A percentile compares a stretch with the other conserved stretches of the same genome.
Evolutionary conservation across 1,139 yeast species (phyloP).

Genomic region (Suhomyces ambrosiae): DNA sequence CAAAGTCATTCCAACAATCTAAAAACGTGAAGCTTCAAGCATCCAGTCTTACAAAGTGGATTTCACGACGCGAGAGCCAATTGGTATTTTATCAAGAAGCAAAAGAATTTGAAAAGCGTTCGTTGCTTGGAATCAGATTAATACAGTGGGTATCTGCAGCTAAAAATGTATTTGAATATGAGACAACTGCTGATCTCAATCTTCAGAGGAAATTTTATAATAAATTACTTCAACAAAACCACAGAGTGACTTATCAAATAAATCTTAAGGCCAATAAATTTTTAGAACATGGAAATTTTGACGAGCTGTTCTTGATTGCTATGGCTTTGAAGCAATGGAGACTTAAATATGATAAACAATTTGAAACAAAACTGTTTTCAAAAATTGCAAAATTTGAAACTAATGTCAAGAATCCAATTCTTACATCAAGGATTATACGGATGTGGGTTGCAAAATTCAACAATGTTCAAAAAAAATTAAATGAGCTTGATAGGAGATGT

Average conservation of each 20-base stretch:
- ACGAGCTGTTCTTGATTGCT: constrained; percentile 9
- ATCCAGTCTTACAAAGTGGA: not conserved
- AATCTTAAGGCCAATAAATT: constrained; percentile 7
- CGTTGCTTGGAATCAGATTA: not conserved
- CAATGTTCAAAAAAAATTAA: constrained; percentile 12
- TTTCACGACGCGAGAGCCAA: not conserved
- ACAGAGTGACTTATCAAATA: not conserved
- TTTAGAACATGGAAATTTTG: constrained; percentile 3
- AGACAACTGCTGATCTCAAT: constrained; percentile 22
- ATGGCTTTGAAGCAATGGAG: constrained; percentile 24
- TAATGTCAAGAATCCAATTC: constrained; percentile 15
- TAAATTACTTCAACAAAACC: constrained; percentile 7
- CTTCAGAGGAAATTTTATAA: constrained; percentile 24
- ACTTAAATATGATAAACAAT: constrained; percentile 16
- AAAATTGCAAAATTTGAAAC: constrained; percentile 21
- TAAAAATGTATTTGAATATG: constrained; percentile 4
- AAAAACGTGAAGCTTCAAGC: not conserved
- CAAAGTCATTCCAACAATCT: not conserved
- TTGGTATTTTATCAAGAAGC: not conserved
- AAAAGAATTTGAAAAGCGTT: not conserved
- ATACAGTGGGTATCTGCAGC: constrained; percentile 1
- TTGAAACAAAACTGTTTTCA: constrained; percentile 18
- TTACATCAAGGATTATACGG: constrained; percentile 17
- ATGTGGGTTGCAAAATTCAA: constrained; percentile 29
- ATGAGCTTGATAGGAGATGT: constrained; percentile 18